Base-by-base conservation (phyloP, 805 yeast genomes). In the Zygotorulaspora danielsina region DNA sequence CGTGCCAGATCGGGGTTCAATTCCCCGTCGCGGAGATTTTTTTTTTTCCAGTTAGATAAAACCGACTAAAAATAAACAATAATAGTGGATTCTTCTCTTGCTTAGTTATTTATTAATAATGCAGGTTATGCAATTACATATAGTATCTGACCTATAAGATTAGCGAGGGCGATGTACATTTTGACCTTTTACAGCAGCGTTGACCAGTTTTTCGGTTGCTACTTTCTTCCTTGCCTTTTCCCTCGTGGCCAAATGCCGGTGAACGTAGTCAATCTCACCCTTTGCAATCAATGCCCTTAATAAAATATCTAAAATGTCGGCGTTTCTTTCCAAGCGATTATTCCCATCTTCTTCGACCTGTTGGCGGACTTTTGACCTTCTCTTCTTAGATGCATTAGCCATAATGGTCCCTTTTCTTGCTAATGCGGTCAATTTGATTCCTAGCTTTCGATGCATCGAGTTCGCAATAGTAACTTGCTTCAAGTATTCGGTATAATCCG, bases 251-350 rank as follows among this genome's bases (percentile, higher is more conserved):
- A 85, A 55, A 34, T 87, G 67, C 44, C 69, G 66, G 7, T 73
- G 68, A 3, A 85, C 86, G 55, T 70, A 81, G 1, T 70, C 70
- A 28, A 67, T 64, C 36, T 81, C 81, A 16, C 78, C 84, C 42
- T 79, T 76, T 26, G 88, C 69, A 18, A 88, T 63, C 38, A 90
- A 57, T 11, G 87, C 69, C 35, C 97, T 71, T 44, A 90, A 62
- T 5, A 89, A 69, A 9, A 87, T 71, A 50, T 86, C 86, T 50
- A 84, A 89, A 5, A 75, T 72, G 4, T 59, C 61, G 11, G 63
- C 57, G 17, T 60, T 54, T 27, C 57, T 52, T 19, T 70, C 64
- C 2, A 65, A 54, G 7, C 71, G 75, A 30, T 71, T 71, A 12
- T 69, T 63, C 29, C 65, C 64, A 1, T 72, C 77, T 20, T 68